phyloP scores from a whole-genome alignment of 140 eudicot species.

The Artemisia princeps region DNA sequence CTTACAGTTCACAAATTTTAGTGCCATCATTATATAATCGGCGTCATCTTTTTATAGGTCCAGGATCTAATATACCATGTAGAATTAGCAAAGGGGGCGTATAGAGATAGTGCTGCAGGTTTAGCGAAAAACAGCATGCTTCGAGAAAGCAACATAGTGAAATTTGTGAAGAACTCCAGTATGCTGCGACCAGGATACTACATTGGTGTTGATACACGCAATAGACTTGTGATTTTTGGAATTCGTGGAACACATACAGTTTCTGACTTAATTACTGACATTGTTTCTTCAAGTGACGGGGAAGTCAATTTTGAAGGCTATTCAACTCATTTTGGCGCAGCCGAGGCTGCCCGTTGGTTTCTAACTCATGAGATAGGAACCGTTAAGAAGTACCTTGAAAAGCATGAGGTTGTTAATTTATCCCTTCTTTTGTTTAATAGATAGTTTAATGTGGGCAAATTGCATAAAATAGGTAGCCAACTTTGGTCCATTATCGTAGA shows the following conservation, averaged over 20 bases:
- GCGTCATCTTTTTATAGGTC: constrained; percentile 34
- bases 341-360: constrained; percentile 98
- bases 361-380: constrained; percentile 67
- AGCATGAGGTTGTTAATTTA: constrained; percentile 59
- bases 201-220: constrained; percentile 71
- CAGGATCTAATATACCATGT: constrained; percentile 82
- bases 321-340: constrained; percentile 84
- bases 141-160: constrained; percentile 71
- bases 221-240: constrained; percentile 74
- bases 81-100: constrained; percentile 82
- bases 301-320: constrained; percentile 80
- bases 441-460: too few relatives aligned
- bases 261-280: constrained; percentile 76
- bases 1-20: background rate
- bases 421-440: background rate
- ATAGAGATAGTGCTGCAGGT: constrained; percentile 56
- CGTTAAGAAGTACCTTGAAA: constrained; percentile 60
- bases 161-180: constrained; percentile 68
- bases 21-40: background rate
- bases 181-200: constrained; percentile 85
- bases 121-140: constrained; percentile 82
- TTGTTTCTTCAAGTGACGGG: constrained; percentile 72
- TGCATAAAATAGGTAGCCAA: too few relatives aligned
- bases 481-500: too few relatives aligned
- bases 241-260: constrained; percentile 94